Evolutionary conservation across 2,329 filamentous ascomycete genomes (phyloP), one percentile per base, ranked within the genome.

Genomic region (Pleoardoris graminearum): DNA sequence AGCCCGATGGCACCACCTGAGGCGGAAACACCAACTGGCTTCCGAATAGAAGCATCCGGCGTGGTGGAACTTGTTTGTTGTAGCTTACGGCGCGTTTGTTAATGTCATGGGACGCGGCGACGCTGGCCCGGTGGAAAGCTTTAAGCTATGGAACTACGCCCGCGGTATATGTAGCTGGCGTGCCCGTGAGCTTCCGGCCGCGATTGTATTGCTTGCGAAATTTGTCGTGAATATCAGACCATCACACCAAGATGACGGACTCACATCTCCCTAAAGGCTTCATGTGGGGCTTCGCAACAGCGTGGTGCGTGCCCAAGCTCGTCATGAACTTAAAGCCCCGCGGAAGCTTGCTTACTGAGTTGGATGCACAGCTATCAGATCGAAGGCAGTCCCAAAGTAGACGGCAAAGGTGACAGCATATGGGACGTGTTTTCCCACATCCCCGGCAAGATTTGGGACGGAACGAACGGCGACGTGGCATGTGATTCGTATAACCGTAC

Each of bases 341-440:
- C 42, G 36, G 39, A 48, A 45, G 6, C 27, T 11, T 48, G 37
- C 48, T 48, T 61, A 54, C 67, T 69, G 53, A 70, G 47, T 36
- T 55, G 50, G 38, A 53, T 43, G n/a, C 39, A 33, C 68, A 94
- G 90, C 70, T 95, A 94, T 78, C 90, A 96, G 73, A 89, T 96
- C 63, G 91, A 96, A 78, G 91, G 91, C 52, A 85, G 85, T 42
- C 79, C 82, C 33, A 79, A 87, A 42, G 83, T 87, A 68, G 90
- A 93, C 69, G 91, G 90, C 59, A 88, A 90, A 59, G 88, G 84
- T 19, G 86, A 89, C 49, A 90, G 88, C 56, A 94, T 95, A 73
- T 95, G 91, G 91, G 91, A 96, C 75, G 87, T 83, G n/a, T 95
- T 95, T 77, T 92, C 88, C 76, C 83, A 83, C 57, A 87, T 85